Conservation (phyloP, 1,284 basidiomycete species). For the Rhizoctonia solani region DNA sequence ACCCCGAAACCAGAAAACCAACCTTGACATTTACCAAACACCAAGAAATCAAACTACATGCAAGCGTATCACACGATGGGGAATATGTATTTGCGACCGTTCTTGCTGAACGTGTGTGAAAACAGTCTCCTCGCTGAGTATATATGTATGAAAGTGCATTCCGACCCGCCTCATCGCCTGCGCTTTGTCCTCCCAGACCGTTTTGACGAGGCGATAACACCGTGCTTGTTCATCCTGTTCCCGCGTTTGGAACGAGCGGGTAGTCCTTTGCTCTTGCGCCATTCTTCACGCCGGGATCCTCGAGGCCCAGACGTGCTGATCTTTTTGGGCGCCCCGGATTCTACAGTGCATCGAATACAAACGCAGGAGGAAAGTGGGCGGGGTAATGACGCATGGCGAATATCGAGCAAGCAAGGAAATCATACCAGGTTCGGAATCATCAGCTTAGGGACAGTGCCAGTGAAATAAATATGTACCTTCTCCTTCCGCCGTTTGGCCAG, state of each 20-base stretch:
- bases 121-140: not conserved
- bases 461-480: too few relatives aligned
- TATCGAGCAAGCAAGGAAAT: too few relatives aligned
- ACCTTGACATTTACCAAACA: not conserved
- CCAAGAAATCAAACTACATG: constrained; percentile 52
- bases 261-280: constrained; percentile 74
- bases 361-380: too few relatives aligned
- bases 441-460: too few relatives aligned
- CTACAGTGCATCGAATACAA: too few relatives aligned
- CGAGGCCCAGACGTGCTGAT: constrained; percentile 77
- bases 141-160: too few relatives aligned
- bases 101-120: constrained; percentile 61
- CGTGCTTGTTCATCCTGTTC: constrained; percentile 67
- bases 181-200: constrained; percentile 70
- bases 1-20: constrained; percentile 40
- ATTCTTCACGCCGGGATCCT: constrained; percentile 68
- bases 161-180: constrained; percentile 57
- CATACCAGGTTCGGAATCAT: too few relatives aligned
- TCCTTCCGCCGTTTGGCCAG: too few relatives aligned
- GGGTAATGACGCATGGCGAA: too few relatives aligned
- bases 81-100: constrained; percentile 80
- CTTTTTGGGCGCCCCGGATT: constrained; percentile 45
- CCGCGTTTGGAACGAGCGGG: constrained; percentile 52
- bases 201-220: constrained; percentile 58
- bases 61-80: constrained; percentile 83